Conservation (phyloP, 306 rosid genomes). For the Ziziphus jujuba region DNA sequence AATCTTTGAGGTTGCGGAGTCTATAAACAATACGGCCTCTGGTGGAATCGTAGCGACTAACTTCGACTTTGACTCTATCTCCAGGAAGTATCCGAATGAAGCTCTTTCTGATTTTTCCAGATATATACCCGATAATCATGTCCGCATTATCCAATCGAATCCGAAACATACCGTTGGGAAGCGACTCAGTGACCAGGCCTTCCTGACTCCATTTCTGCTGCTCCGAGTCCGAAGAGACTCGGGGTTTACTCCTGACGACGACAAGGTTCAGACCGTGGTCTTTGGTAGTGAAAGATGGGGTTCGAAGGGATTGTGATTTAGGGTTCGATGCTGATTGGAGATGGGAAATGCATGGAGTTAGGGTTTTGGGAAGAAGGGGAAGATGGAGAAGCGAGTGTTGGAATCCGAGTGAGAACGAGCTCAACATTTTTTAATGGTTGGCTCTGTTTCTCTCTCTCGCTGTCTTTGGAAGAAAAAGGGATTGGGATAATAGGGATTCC, state of each 20-base stretch:
- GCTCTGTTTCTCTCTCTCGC: not conserved
- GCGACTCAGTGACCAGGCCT: slow-evolving; percentile 51
- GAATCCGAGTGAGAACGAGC: slow-evolving; percentile 23
- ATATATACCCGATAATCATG: slow-evolving; percentile 53
- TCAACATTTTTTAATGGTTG: slow-evolving; percentile 21
- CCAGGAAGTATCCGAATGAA: slow-evolving; percentile 53
- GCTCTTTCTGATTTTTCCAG: slow-evolving; percentile 56
- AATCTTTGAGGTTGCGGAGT: slow-evolving; percentile 34
- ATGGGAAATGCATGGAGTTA: not conserved
- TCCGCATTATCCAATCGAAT: slow-evolving; percentile 49
- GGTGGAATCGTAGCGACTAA: slow-evolving; percentile 53
- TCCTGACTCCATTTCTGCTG: slow-evolving; percentile 50
- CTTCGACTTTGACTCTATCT: slow-evolving; percentile 57
- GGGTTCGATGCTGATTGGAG: slow-evolving; percentile 1
- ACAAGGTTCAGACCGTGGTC: slow-evolving; percentile 16
- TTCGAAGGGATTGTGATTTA: not conserved
- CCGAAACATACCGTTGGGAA: slow-evolving; percentile 56
- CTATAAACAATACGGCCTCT: slow-evolving; percentile 50
- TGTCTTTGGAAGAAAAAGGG: not conserved
- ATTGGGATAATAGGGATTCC: not conserved
- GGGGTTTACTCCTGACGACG: slow-evolving; percentile 30
- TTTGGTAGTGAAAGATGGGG: slow-evolving; percentile 6
- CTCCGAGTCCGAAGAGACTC: slow-evolving; percentile 27
- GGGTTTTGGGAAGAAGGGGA: slow-evolving; percentile 11
- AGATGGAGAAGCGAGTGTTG: slow-evolving; percentile 12